A percentile compares a stretch with the other conserved stretches of the same genome.
These are phyloP conservation scores for Pythium guiyangense DNA, from an alignment of 352 stramenopile species.

Conservation along the genomic window DNA sequence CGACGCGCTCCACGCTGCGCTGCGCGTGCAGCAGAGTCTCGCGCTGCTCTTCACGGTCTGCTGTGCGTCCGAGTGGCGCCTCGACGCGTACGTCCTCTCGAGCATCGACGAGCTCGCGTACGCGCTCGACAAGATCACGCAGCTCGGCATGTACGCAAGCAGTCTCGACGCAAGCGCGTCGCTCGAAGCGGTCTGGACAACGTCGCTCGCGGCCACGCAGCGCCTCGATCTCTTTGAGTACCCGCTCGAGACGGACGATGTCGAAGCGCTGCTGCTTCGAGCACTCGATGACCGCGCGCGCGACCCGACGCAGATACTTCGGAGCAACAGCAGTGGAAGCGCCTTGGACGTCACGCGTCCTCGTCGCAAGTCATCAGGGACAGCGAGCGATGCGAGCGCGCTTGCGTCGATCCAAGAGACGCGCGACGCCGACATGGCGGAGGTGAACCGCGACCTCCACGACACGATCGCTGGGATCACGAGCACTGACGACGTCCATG, in stretches of 20 bases:
- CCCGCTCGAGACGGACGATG: conserved; percentile 1
- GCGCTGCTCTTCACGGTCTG: conserved; percentile 29
- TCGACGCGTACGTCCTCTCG: conserved; percentile 18
- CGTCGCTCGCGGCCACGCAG: conserved; percentile 3
- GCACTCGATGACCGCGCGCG: conserved; percentile 1
- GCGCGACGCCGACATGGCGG: neutral
- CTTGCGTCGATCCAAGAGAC: conserved; percentile 6
- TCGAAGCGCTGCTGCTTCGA: conserved; percentile 5
- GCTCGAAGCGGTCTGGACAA: conserved; percentile 12
- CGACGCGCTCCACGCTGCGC: conserved; percentile 12
- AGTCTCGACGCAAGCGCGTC: neutral
- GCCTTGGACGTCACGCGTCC: no score
- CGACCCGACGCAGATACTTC: neutral
- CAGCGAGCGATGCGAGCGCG: neutral
- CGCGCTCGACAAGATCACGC: conserved; percentile 36
- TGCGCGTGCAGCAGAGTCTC: conserved; percentile 23
- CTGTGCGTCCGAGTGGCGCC: conserved; percentile 27
- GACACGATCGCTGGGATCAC: conserved; percentile 9
- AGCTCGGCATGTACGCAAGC: conserved; percentile 11
- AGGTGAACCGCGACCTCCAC: conserved; percentile 9
- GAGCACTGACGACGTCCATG: neutral
- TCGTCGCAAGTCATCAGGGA: conserved; percentile 5
- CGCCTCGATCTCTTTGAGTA: conserved; percentile 14
- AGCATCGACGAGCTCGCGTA: conserved; percentile 47
- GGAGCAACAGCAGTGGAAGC: neutral